A percentile compares a stretch with the other conserved stretches of the same genome.
Conservation (phyloP, 2,329 filamentous ascomycete genomes). For the Sporothrix pseudoabietina region DNA sequence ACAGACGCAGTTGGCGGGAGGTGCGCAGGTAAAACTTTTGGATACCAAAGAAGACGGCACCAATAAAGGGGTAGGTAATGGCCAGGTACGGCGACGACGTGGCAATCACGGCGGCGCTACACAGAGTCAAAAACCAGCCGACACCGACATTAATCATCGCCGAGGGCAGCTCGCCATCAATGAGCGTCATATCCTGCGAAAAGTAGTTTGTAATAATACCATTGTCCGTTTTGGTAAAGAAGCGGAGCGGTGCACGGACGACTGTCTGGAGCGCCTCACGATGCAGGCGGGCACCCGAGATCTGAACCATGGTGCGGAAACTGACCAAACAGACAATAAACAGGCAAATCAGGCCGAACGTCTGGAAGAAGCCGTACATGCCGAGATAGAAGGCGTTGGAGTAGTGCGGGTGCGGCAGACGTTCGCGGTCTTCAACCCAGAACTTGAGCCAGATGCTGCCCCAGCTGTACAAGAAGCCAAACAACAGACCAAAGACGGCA, state of each 20-base stretch:
- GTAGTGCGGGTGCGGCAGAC: constrained; percentile 29
- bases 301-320: constrained; percentile 35
- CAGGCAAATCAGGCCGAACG: constrained; percentile 33
- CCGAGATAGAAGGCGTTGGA: constrained; percentile 40
- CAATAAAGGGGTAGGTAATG: constrained; percentile 54
- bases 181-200: constrained; percentile 48
- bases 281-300: constrained; percentile 38
- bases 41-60: constrained; percentile 51
- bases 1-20: constrained; percentile 60
- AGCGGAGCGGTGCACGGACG: constrained; percentile 41
- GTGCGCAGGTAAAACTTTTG: constrained; percentile 63
- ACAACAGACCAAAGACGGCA: constrained; percentile 30
- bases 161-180: constrained; percentile 46
- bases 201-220: constrained; percentile 46
- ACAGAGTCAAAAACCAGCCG: constrained; percentile 36
- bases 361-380: constrained; percentile 39
- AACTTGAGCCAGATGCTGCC: constrained; percentile 40
- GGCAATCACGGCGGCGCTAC: constrained; percentile 40
- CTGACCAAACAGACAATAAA: constrained; percentile 35
- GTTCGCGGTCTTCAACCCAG: constrained; percentile 37
- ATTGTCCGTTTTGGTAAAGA: constrained; percentile 44
- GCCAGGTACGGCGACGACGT: constrained; percentile 39
- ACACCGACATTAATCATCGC: constrained; percentile 37
- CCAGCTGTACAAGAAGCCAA: constrained; percentile 38
- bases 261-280: constrained; percentile 40